Conservation (phyloP, 164 flowering plant species). For the Stephania japonica region DNA sequence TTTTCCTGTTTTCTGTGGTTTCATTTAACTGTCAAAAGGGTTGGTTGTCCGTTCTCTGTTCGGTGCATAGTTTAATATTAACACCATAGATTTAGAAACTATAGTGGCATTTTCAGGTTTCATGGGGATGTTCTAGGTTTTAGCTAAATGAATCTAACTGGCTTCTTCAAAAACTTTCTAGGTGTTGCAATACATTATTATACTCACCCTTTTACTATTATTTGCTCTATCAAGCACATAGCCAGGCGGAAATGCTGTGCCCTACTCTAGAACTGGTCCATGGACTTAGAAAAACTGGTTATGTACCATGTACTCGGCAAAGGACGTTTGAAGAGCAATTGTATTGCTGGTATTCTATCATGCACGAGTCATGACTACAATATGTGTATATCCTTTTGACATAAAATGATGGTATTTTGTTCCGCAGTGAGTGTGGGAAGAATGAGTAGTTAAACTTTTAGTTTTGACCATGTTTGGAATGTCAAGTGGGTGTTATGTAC, state of each 20-base stretch:
- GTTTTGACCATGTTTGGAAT: not conserved
- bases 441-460: not conserved
- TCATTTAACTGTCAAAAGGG: not conserved
- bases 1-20: not conserved
- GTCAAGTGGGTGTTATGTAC: not conserved
- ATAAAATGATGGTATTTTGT: too few species aligned
- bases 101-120: not conserved
- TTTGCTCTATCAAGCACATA: not conserved
- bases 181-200: not conserved
- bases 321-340: too few species aligned
- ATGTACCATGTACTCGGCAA: too few species aligned
- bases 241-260: not conserved
- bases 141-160: not conserved
- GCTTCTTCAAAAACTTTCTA: not conserved
- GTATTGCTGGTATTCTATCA: too few species aligned
- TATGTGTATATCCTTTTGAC: too few species aligned
- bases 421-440: not conserved
- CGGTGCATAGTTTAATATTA: not conserved
- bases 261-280: too few species aligned
- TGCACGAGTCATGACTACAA: too few species aligned
- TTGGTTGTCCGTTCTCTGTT: not conserved
- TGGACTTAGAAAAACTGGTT: too few species aligned
- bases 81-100: not conserved
- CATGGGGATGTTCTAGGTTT: not conserved
- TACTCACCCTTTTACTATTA: not conserved